Evolutionary conservation across 257 asterid species (phyloP).

Genomic region (Euphrasia confusa): DNA sequence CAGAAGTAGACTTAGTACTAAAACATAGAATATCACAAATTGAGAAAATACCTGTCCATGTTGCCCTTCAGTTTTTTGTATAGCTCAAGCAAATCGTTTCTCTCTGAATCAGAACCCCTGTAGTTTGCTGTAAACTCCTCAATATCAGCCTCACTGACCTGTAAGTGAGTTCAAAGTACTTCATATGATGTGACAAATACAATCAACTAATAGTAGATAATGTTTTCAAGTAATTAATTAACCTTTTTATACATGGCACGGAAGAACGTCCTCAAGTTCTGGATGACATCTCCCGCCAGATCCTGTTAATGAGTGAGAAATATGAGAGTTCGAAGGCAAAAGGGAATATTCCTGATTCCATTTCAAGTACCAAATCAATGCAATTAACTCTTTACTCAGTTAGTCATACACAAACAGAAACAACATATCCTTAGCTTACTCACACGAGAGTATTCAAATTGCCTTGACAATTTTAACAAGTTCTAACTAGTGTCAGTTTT

Average conservation of each 20-base stretch:
- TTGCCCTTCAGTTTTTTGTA: slow-evolving; percentile 69
- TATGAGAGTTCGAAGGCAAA: background rate
- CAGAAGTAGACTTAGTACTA: background rate
- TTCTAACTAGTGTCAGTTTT: background rate
- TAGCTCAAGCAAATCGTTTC: slow-evolving; percentile 71
- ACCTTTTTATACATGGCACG: slow-evolving; percentile 82
- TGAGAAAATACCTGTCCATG: slow-evolving; percentile 60
- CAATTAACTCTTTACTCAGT: slow-evolving; percentile 11
- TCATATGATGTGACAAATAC: slow-evolving; percentile 6
- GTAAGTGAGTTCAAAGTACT: slow-evolving; percentile 20
- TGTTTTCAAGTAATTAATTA: background rate
- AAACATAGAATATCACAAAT: background rate
- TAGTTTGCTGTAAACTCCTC: slow-evolving; percentile 88
- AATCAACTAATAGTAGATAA: slow-evolving; percentile 2
- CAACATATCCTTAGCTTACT: background rate
- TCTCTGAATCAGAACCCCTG: slow-evolving; percentile 86
- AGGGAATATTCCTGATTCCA: background rate
- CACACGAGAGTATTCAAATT: slow-evolving; percentile 1
- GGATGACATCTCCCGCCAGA: slow-evolving; percentile 72
- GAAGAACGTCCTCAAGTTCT: slow-evolving; percentile 74
- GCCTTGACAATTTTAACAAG: background rate
- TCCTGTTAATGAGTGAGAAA: slow-evolving; percentile 46
- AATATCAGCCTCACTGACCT: slow-evolving; percentile 86
- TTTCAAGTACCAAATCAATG: background rate
- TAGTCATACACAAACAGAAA: background rate